Evolutionary conservation across 2,329 filamentous ascomycete species (phyloP).

Genomic region (Penicillium sp.): DNA sequence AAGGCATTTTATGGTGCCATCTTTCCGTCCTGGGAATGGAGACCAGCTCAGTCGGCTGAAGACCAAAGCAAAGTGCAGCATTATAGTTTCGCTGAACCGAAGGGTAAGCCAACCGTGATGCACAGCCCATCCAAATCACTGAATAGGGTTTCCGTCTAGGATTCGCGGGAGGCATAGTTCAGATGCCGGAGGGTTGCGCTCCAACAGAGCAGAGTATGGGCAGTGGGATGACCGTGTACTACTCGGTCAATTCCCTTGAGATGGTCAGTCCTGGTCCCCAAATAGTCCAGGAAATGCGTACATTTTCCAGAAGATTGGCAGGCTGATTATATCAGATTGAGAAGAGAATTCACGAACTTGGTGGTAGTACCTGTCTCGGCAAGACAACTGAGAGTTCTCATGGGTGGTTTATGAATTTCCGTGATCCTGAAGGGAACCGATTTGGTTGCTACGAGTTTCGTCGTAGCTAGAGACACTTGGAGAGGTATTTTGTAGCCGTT

Average conservation of each 20-base stretch:
- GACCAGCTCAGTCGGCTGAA: neutral
- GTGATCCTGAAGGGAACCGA: constrained; percentile 2
- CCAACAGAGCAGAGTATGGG: neutral
- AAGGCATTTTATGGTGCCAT: neutral
- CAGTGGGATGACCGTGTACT: constrained; percentile 1
- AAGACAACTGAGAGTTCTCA: constrained; percentile 1
- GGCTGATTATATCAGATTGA: constrained; percentile 1
- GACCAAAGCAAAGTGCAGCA: neutral
- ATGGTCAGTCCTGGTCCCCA: neutral
- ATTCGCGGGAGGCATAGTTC: neutral
- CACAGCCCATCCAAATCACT: neutral
- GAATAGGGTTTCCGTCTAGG: neutral
- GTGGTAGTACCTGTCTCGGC: constrained; percentile 1
- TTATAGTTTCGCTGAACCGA: neutral
- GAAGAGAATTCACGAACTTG: neutral
- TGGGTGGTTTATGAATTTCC: constrained; percentile 3
- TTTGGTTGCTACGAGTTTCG: constrained; percentile 1
- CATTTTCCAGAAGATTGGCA: neutral
- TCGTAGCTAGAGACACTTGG: constrained; percentile 1
- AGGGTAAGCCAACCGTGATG: neutral
- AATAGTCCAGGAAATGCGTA: neutral
- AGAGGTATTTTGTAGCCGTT: neutral
- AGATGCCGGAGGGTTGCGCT: constrained; percentile 1
- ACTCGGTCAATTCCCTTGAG: neutral
- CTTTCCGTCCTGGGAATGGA: neutral